Evolutionary conservation across 345 rosid species (phyloP), one percentile per base, ranked within the genome.

Genomic region (Linum tenue): DNA sequence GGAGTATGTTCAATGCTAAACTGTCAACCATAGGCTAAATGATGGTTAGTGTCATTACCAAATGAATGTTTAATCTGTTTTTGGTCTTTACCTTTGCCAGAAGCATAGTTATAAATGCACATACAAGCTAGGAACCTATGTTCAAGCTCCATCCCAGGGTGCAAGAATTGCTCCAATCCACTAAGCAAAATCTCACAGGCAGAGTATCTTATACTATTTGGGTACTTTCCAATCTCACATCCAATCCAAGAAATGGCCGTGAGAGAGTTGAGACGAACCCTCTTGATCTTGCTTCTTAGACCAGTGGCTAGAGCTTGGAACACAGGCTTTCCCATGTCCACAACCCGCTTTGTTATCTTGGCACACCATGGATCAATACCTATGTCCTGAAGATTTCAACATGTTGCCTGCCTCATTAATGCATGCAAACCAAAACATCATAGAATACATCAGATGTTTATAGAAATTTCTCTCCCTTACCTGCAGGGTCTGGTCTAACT

Each of bases 21-120:
- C 31, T 22, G 31, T 22, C 31, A 0, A 22, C 31, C 31, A 22
- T 22, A 22, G 31, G 31, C 31, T 22, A 22, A 22, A 1, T 22
- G 31, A 22, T 22, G 31, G 1, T 22, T 22, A 22, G 31, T 22
- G 1, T 22, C 31, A 22, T 22, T 22, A 22, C 31, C 31, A 22
- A 22, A 22, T 22, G 1, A 1, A 22, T 22, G 31, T 22, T 1
- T 0, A 22, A 22, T 22, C 0, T 22, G 0, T 22, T 22, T 36
- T 60, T 22, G 40, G 39, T 14, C 44, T 51, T 70, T 80, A 89
- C 98, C 96, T 85, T 83, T 87, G 1, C 91, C 95, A 4, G 97
- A 87, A 75, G 92, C 85, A 65, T 84, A 87, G 76, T 89, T 92
- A 66, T 87, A 92, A 81, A 92, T 81, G 94, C 90, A 86, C 17